phyloP scores from a whole-genome alignment of 1,284 basidiomycete species.

The Paramarasmius palmivorus region DNA sequence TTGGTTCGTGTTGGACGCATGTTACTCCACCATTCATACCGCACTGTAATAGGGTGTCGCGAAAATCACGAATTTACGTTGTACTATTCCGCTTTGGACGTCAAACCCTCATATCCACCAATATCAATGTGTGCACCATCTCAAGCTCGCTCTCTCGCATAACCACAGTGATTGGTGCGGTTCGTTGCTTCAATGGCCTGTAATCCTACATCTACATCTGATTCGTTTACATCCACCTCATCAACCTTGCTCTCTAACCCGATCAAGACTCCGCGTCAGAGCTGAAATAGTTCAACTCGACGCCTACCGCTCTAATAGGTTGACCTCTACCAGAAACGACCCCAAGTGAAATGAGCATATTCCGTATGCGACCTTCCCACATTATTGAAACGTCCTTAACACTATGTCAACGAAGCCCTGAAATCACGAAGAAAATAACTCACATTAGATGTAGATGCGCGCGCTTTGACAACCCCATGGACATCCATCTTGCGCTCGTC shows the following conservation, averaged over 20 bases:
- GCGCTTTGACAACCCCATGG: slow-evolving; percentile 86
- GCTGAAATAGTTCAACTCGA: slow-evolving; percentile 92
- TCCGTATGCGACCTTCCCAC: slow-evolving; percentile 92
- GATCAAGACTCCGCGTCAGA: slow-evolving; percentile 46
- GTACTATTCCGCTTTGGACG: too few species aligned
- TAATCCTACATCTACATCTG: too few species aligned
- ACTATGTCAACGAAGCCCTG: slow-evolving; percentile 6
- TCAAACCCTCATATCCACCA: too few species aligned
- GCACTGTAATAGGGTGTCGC: too few species aligned
- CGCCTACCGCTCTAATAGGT: slow-evolving; percentile 84
- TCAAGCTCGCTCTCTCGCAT: too few species aligned
- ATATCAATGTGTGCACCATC: too few species aligned
- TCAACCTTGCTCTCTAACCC: slow-evolving; percentile 4
- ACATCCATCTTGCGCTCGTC: slow-evolving; percentile 43
- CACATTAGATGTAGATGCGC: slow-evolving; percentile 86
- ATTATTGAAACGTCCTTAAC: slow-evolving; percentile 82
- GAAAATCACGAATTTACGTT: too few species aligned
- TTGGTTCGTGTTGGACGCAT: too few species aligned
- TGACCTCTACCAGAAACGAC: slow-evolving; percentile 81
- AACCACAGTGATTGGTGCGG: too few species aligned
- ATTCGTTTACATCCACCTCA: neutral
- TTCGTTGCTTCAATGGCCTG: too few species aligned
- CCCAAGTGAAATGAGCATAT: slow-evolving; percentile 88
- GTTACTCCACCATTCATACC: too few species aligned
- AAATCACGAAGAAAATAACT: slow-evolving; percentile 25